phyloP scores from a whole-genome alignment of 768 basidiomycete genomes.

The Vishniacozyma victoriae region DNA sequence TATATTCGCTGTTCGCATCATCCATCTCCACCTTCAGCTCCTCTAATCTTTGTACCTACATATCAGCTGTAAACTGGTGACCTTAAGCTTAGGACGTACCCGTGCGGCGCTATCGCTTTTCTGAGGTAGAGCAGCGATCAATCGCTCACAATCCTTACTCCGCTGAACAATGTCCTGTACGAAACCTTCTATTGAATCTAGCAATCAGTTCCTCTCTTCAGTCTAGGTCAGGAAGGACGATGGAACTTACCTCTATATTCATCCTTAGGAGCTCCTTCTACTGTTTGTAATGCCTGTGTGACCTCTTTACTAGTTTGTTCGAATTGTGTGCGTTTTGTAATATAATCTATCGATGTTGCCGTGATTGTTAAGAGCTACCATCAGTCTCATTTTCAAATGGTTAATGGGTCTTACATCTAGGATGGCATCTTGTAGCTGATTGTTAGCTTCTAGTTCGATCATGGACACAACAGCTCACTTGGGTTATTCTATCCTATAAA shows the following conservation, averaged over 20 bases:
- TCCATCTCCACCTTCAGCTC: slow-evolving; percentile 32
- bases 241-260: slow-evolving; percentile 31
- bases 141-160: slow-evolving; percentile 31
- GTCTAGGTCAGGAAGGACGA: not conserved
- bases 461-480: slow-evolving; percentile 11
- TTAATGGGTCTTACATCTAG: slow-evolving; percentile 30
- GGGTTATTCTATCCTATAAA: slow-evolving; percentile 42
- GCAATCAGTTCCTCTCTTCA: not conserved
- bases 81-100: too few relatives aligned
- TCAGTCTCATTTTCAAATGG: not conserved
- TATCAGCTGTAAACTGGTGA: too few relatives aligned
- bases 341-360: slow-evolving; percentile 40
- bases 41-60: slow-evolving; percentile 23
- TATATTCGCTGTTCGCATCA: slow-evolving; percentile 33
- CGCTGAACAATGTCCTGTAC: slow-evolving; percentile 34
- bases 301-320: slow-evolving; percentile 28
- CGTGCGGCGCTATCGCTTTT: slow-evolving; percentile 25
- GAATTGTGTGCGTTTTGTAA: slow-evolving; percentile 35
- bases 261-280: slow-evolving; percentile 12
- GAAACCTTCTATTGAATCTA: slow-evolving; percentile 33
- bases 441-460: not conserved
- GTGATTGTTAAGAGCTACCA: slow-evolving; percentile 36
- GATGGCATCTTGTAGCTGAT: slow-evolving; percentile 41
- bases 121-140: slow-evolving; percentile 31
- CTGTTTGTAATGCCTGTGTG: slow-evolving; percentile 22